Evolutionary conservation across 331 rosid genomes (phyloP).

Genomic region (Phaseolus coccineus): DNA sequence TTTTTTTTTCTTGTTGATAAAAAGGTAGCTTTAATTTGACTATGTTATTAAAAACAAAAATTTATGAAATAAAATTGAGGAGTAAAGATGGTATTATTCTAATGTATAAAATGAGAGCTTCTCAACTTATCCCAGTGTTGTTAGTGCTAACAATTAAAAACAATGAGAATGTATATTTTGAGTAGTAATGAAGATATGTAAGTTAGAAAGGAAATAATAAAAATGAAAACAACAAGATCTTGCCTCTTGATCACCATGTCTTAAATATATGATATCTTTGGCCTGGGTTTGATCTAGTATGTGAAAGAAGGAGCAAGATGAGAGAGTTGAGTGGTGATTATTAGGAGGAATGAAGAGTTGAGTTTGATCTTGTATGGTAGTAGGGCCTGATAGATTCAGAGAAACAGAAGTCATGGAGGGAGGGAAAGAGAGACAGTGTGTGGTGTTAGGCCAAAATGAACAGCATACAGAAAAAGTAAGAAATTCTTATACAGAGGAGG

Average conservation of each 20-base stretch:
- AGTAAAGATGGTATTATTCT: no score
- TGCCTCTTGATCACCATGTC: constrained; percentile 55
- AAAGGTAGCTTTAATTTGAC: no score
- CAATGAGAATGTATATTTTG: no score
- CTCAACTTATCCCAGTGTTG: no score
- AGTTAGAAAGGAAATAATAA: background rate
- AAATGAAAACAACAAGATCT: constrained; percentile 14
- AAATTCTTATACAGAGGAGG: constrained; percentile 23
- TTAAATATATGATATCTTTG: background rate
- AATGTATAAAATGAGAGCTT: no score
- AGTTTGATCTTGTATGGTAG: constrained; percentile 49
- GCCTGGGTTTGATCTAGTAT: constrained; percentile 50
- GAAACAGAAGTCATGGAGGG: constrained; percentile 57
- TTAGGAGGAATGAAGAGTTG: constrained; percentile 47
- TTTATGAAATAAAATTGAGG: no score
- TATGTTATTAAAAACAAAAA: no score
- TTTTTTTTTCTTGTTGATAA: no score
- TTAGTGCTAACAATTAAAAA: no score
- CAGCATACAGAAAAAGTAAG: background rate
- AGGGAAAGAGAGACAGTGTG: constrained; percentile 3
- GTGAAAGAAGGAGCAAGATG: constrained; percentile 37
- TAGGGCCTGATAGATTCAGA: constrained; percentile 49
- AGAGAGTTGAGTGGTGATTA: constrained; percentile 27
- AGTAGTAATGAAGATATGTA: no score
- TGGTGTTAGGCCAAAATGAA: constrained; percentile 4